Base-by-base conservation (phyloP, 306 rosid genomes). In the Dalbergia cultrata region DNA sequence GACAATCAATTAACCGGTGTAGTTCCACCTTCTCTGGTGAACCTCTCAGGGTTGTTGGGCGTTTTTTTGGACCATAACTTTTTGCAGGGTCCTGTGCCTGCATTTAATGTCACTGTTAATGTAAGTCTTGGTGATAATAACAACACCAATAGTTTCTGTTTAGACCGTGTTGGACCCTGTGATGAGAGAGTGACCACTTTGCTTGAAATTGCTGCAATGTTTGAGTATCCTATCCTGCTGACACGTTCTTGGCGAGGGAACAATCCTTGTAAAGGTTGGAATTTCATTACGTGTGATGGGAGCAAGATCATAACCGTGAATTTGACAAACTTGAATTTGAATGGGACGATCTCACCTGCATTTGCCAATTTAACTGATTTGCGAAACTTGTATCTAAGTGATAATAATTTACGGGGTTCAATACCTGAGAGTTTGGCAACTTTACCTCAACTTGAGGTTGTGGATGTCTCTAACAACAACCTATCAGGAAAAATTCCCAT, bases 1-100 rank as follows among this genome's bases (percentile, higher is more conserved):
- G 90, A 91, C 60, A 91, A 91, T 45, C 80, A 45, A 60, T 75
- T 91, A 5, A 82, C 91, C 0, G 92, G 95, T 33, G 43, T 86
- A 7, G 85, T 90, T n/a, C 92, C 95, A 13, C 16, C 54, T 0
- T 83, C 91, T 3, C 72, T 90, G 63, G 81, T 61, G 70, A 21
- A 37, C 10, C 11, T 86, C n/a, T n/a, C 91, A 45, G 77, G 7
- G 7, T 37, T 37, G 41, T 37, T 1, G 0, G 8, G 7, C 6
- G 41, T 37, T 37, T 59, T 74, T 76, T 34, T 90, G 76, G 86
- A 79, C 17, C 87, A 90, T 83, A 90, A 90, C 31, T 33, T 26
- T 26, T 26, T 26, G 31, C 31, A 26, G 31, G 31, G 31, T 1
- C 31, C 31, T 26, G 2, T 26, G 13, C 95, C 92, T 4, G 75